A percentile compares a stretch with the other conserved stretches of the same genome.
Conservation (phyloP, 2,329 filamentous ascomycete species). For the Calonectria pseudoturangicola region DNA sequence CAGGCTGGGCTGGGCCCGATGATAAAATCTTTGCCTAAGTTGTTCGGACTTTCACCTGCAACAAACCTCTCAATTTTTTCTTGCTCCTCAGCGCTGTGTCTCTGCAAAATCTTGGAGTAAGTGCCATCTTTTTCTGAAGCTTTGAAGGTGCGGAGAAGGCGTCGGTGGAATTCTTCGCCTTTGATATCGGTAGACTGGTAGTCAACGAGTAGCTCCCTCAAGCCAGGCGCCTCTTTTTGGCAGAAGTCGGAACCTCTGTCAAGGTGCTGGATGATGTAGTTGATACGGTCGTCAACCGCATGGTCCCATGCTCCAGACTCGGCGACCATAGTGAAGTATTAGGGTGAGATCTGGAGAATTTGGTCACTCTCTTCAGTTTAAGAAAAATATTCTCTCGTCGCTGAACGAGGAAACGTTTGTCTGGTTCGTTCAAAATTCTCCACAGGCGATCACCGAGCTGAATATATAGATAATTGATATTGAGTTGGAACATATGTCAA, state of each 20-base stretch:
- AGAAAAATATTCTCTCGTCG: not conserved
- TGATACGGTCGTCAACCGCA: not conserved
- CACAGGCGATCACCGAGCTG: not conserved
- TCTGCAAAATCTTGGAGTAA: not conserved
- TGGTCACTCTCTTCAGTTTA: not conserved
- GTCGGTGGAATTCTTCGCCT: not conserved
- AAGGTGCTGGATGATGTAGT: not conserved
- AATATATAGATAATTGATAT: not conserved
- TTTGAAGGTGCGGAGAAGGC: not conserved
- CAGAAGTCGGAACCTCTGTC: not conserved
- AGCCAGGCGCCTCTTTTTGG: not conserved
- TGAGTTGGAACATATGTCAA: not conserved
- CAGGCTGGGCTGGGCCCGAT: not conserved
- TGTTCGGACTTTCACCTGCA: not conserved
- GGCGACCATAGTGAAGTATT: not conserved
- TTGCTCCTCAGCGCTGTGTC: not conserved
- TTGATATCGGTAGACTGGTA: not conserved
- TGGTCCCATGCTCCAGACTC: constrained; percentile 5
- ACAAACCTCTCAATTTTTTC: not conserved
- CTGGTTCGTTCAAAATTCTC: not conserved
- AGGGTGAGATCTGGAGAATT: not conserved
- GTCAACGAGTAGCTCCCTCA: constrained; percentile 6
- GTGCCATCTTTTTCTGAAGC: constrained; percentile 5
- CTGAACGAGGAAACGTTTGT: not conserved
- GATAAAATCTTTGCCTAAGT: not conserved